Base-by-base conservation (phyloP, 1,284 basidiomycete genomes). In the Mixia osmundae region DNA sequence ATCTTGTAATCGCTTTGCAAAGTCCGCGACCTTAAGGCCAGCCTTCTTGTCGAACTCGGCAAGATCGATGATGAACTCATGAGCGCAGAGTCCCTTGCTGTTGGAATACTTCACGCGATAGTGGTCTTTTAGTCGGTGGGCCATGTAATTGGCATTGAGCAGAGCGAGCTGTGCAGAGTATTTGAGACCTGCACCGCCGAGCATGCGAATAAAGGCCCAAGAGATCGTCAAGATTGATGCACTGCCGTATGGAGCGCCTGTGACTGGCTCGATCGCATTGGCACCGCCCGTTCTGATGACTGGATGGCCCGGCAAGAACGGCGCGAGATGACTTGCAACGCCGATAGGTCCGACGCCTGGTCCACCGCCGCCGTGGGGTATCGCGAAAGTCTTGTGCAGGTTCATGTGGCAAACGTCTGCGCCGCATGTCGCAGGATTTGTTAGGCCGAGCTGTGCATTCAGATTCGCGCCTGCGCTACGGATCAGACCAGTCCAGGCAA, bases 381-480 rank as follows among this genome's bases (percentile, higher is more conserved):
- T 79, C 5, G 77, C 72, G 51, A 87, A 85, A 0, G 82, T 85
- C 61, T 95, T 95, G 66, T 97, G 89, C 35, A 97, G 62, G 61
- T 97, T 97, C 63, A 95, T 66, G 57, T 97, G 89, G 52, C 83
- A 91, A 27, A 97, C 85, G 57, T 97, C 89, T 39, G 85, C 89
- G 35, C 89, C 89, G 52, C 87, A 91, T 23, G 69, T 74, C 4
- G 78, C 82, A n/a, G 89, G 83, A 54, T 83, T 85, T 16, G 89
- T 95, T 38, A 95, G 56, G 19, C 89, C 89, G 46, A 97, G 72
- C 54, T 94, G 80, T 20, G 85, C 85, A 56, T 97, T 95, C 48
- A 94, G 63, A 55, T 97, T 95, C 37, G 87, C 87, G 48, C 70
- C 68, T 66, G 37, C 20, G 15, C 21, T 7, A 26, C 22, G 33